Base-by-base conservation (phyloP, 2,329 filamentous ascomycete species). In the Neopestalotiopsis sp. region DNA sequence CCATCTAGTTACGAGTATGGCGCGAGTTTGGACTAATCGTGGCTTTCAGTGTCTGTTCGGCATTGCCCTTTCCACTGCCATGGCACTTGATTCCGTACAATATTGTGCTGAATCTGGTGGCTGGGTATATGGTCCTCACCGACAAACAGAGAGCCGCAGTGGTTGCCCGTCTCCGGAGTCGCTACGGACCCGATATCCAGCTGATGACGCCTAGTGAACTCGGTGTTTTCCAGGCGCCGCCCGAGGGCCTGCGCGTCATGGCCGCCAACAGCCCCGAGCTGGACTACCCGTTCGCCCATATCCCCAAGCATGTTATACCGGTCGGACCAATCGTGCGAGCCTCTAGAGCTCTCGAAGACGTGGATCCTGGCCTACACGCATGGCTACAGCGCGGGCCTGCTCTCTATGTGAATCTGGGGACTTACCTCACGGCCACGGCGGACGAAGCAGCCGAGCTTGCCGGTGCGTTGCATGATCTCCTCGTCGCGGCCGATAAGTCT, bases 261-360 rank as follows among this genome's bases (percentile, higher is more conserved):
- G 69, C 69, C 1, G 71, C 72, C 0, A 69, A 68, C 40, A 64
- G 71, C 7, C 69, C 66, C 4, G 71, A 72, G 38, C 68, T 71
- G 30, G 72, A 73, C 13, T 73, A 71, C 32, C 71, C 68, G 14
- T 52, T 52, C n/a, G 67, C 67, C 61, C 49, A 64, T 38, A 66
- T 71, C 56, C 64, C 69, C 45, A 30, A 61, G 3, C 67, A 70
- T 9, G n/a, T 74, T 13, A 67, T 69, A 6, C 67, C 68, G 45
- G 72, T 70, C 58, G 72, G 72, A 1, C 85, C 86, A 0, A 85
- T 88, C 7, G 71, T 86, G 0, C 74, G 84, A 0, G 78, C 81
- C 0, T 75, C 77, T 0, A 70, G 74, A 1, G 72, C 81, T 0
- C 77, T 84, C 0, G 68, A 74, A n/a, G 75, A 81, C 17, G 75